Base-by-base conservation (phyloP, 108 stramenopile genomes). In the Cyclotella sp. region DNA sequence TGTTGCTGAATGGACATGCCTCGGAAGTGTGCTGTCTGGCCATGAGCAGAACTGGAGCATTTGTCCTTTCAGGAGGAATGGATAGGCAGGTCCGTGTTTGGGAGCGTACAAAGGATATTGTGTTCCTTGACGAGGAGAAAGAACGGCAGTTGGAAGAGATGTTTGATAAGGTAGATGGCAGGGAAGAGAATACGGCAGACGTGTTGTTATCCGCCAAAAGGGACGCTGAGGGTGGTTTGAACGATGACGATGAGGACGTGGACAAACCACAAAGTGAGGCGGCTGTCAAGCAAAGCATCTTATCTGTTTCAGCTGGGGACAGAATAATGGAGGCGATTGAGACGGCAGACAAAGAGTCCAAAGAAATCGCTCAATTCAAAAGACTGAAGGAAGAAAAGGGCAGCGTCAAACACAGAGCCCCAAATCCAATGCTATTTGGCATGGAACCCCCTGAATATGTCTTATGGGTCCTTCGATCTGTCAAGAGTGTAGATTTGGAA, bases 81-180 rank as follows among this genome's bases (percentile, higher is more conserved):
- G 99, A 99, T 87, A 86, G 97, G 19, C 89, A 96, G 69, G 81
- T 99, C 5, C 93, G 99, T 19, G 93, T 98, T 15, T 99, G 99
- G 99, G 93, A 96, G 72, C 85, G 99, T 16, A 96, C 96, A 18
- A 91, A 97, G 45, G 98, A 98, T 71, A 94, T 95, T 54, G 97
- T 98, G 19, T 99, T 98, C 76, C 72, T 98, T 9, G 98, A 98
- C 27, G 98, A 99, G 73, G 99, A 99, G 79, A 81, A 92, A 40
- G 97, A 97, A 74, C 84, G 91, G 59, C 96, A 92, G 77, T 71
- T 98, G 10, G 97, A 99, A 77, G 83, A 86, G 16, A 86, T 89
- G 64, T 97, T 97, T 76, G 97, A 98, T 71, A 84, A 89, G 46
- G 86, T 93, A 0, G 86, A 83, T 61, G 84, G 76, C 39, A 76